Conservation (phyloP, 306 rosid genomes). For the Trifolium pratense region DNA sequence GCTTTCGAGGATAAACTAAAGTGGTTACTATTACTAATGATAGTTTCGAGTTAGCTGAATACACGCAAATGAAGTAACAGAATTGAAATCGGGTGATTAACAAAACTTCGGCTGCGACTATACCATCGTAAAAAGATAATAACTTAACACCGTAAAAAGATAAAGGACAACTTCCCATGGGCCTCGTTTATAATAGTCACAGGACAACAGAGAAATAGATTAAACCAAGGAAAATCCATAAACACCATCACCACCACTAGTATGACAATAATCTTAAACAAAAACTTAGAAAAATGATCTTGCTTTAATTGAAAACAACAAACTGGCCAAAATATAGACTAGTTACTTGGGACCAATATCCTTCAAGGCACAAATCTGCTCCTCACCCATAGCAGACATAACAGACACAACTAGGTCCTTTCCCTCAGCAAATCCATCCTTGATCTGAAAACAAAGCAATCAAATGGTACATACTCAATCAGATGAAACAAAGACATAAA, state of each 20-base stretch:
- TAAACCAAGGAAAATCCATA: conserved; percentile 47
- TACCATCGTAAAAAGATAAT: too few species aligned
- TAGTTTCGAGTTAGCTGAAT: too few species aligned
- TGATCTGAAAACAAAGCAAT: conserved; percentile 53
- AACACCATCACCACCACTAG: conserved; percentile 42
- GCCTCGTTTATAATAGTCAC: background rate
- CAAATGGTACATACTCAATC: background rate
- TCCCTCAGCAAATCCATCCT: conserved; percentile 76
- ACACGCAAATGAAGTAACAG: too few species aligned
- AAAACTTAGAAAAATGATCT: conserved; percentile 44
- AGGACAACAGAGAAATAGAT: conserved; percentile 11
- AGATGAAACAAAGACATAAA: background rate
- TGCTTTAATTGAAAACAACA: conserved; percentile 49
- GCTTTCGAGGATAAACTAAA: too few species aligned
- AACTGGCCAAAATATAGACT: conserved; percentile 20
- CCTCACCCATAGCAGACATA: conserved; percentile 91
- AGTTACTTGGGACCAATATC: conserved; percentile 76
- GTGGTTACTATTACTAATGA: too few species aligned
- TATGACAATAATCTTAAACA: conserved; percentile 41
- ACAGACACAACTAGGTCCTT: conserved; percentile 76
- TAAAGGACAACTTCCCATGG: background rate
- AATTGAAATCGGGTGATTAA: too few species aligned
- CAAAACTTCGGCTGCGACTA: too few species aligned
- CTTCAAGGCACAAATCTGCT: conserved; percentile 76
- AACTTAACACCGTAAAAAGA: background rate